Conservation (phyloP, 164 flowering plant genomes). For the Stephania japonica region DNA sequence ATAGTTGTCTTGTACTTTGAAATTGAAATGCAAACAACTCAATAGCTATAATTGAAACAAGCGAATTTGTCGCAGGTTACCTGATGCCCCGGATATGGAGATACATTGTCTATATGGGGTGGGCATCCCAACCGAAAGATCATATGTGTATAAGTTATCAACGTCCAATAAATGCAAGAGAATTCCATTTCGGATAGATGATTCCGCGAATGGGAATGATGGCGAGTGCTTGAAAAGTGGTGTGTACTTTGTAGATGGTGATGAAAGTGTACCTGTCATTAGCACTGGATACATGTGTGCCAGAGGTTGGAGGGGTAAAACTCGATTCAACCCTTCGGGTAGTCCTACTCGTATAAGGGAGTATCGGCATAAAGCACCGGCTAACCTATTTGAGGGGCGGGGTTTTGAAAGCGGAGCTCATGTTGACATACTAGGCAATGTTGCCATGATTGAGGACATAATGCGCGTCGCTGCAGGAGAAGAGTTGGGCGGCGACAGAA, state of each 20-base stretch:
- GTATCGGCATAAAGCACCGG: slow-evolving; percentile 58
- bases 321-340: slow-evolving; percentile 72
- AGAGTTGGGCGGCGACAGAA: slow-evolving; percentile 58
- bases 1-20: slow-evolving; percentile 1
- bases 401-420: slow-evolving; percentile 64
- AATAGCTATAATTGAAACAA: neutral
- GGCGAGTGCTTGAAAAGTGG: slow-evolving; percentile 48
- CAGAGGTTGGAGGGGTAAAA: slow-evolving; percentile 66
- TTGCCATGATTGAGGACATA: slow-evolving; percentile 65
- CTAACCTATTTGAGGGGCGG: slow-evolving; percentile 53
- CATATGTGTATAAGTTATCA: slow-evolving; percentile 61
- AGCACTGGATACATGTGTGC: slow-evolving; percentile 86
- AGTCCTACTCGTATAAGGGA: slow-evolving; percentile 47
- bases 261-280: slow-evolving; percentile 59
- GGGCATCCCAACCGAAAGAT: slow-evolving; percentile 74
- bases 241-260: slow-evolving; percentile 63
- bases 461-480: slow-evolving; percentile 58
- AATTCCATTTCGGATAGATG: slow-evolving; percentile 66
- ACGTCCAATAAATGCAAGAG: slow-evolving; percentile 43
- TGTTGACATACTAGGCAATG: slow-evolving; percentile 78
- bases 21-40: neutral
- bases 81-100: slow-evolving; percentile 79
- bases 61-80: slow-evolving; percentile 32
- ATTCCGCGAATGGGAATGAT: slow-evolving; percentile 37
- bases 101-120: slow-evolving; percentile 63